A percentile compares a stretch with the other conserved stretches of the same genome.
Conservation (phyloP, 768 basidiomycete genomes). For the Rhodotorula paludigena region DNA sequence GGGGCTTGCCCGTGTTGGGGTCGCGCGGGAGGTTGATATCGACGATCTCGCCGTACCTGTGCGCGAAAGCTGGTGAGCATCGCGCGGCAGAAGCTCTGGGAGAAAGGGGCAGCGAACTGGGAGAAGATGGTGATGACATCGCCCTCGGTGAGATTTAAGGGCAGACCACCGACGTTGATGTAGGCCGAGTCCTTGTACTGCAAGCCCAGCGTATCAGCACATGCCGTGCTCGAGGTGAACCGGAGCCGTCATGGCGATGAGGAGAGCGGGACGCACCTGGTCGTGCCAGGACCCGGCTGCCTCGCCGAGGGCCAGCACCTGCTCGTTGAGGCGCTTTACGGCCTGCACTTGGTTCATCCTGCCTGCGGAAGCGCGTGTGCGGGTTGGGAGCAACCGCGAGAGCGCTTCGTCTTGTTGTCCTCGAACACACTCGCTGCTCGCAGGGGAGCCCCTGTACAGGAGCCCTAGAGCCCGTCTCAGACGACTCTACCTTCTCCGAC, state of each 20-base stretch:
- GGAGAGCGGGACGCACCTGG: slow-evolving; percentile 55
- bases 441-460: no score
- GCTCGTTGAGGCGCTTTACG: slow-evolving; percentile 87
- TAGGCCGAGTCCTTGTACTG: slow-evolving; percentile 73
- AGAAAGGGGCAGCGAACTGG: slow-evolving; percentile 56
- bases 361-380: no score
- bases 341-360: slow-evolving; percentile 57
- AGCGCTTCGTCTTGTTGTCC: no score
- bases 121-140: slow-evolving; percentile 97
- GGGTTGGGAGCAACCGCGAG: no score
- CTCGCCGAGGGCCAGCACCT: slow-evolving; percentile 72
- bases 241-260: not conserved
- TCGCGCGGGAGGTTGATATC: slow-evolving; percentile 92
- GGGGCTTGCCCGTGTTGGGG: slow-evolving; percentile 82
- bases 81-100: not conserved
- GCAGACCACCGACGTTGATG: slow-evolving; percentile 83
- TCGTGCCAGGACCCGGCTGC: slow-evolving; percentile 83
- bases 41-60: slow-evolving; percentile 91
- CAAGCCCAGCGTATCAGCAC: no score
- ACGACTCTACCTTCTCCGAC: not conserved
- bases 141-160: slow-evolving; percentile 86
- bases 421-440: no score
- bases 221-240: no score
- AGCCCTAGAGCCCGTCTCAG: no score
- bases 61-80: not conserved